Evolutionary conservation across 805 yeast species (phyloP).

Genomic region (Zygosaccharomyces pseudorouxii): DNA sequence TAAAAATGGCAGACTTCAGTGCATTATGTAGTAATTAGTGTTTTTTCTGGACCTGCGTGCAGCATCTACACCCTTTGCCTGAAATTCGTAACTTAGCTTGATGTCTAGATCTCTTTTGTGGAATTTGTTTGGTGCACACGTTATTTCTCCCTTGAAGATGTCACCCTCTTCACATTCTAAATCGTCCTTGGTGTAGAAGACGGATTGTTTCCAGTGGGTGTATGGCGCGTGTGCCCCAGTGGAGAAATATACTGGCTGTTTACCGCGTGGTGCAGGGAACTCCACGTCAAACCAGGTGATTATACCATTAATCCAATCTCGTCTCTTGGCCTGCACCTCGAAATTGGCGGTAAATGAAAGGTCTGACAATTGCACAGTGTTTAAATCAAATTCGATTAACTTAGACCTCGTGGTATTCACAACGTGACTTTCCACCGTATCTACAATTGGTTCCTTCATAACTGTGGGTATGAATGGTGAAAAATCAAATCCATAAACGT

Average conservation of each 20-base stretch:
- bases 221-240: constrained; percentile 93
- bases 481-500: constrained; percentile 95
- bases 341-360: constrained; percentile 73
- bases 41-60: constrained; percentile 55
- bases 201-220: constrained; percentile 99
- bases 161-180: constrained; percentile 76
- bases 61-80: constrained; percentile 40
- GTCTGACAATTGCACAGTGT: constrained; percentile 79
- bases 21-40: constrained; percentile 64
- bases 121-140: constrained; percentile 65
- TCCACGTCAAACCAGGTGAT: constrained; percentile 94
- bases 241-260: constrained; percentile 64
- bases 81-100: constrained; percentile 53
- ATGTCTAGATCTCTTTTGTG: constrained; percentile 92
- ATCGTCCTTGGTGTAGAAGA: constrained; percentile 82
- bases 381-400: constrained; percentile 79
- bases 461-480: constrained; percentile 83
- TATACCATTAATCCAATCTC: constrained; percentile 81
- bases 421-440: constrained; percentile 76
- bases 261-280: constrained; percentile 57
- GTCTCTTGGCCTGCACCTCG: constrained; percentile 64
- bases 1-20: constrained; percentile 36
- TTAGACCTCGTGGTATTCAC: constrained; percentile 70
- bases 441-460: constrained; percentile 92
- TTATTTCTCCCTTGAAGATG: constrained; percentile 60